phyloP scores from a whole-genome alignment of 768 basidiomycete species.

The Holtermannia corniformis region DNA sequence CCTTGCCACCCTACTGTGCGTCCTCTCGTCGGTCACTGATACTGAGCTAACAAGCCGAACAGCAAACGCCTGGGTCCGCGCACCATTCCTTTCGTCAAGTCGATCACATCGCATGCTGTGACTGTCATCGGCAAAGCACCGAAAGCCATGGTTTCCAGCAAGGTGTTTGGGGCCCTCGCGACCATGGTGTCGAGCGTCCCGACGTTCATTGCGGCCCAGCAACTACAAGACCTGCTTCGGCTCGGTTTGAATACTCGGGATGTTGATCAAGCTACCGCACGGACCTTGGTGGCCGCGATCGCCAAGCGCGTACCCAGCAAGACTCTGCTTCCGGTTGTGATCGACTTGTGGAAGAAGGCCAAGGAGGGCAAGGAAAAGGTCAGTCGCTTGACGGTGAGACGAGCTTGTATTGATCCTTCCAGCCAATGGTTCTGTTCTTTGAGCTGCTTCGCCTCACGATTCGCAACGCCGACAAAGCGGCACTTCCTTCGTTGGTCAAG shows the following conservation, averaged over 20 bases:
- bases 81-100: slow-evolving; percentile 72
- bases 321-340: slow-evolving; percentile 57
- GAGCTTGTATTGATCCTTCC: too few relatives aligned
- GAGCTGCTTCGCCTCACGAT: slow-evolving; percentile 57
- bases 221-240: slow-evolving; percentile 22
- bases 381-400: slow-evolving; percentile 1
- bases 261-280: slow-evolving; percentile 14
- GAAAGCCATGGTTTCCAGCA: slow-evolving; percentile 9
- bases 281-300: slow-evolving; percentile 53
- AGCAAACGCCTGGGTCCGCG: slow-evolving; percentile 76
- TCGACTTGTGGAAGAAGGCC: slow-evolving; percentile 40
- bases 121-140: slow-evolving; percentile 9
- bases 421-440: slow-evolving; percentile 52
- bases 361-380: slow-evolving; percentile 24
- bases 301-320: slow-evolving; percentile 63
- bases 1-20: slow-evolving; percentile 57
- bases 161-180: slow-evolving; percentile 46
- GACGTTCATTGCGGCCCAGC: slow-evolving; percentile 50
- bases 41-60: slow-evolving; percentile 6
- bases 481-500: slow-evolving; percentile 59
- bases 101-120: slow-evolving; percentile 57
- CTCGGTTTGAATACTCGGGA: slow-evolving; percentile 16
- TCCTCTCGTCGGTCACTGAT: slow-evolving; percentile 7
- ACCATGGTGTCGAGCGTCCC: slow-evolving; percentile 67
- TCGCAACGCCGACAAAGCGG: slow-evolving; percentile 55